Evolutionary conservation across 768 basidiomycete genomes (phyloP).

Genomic region (Leucosporidium creatinivorum): DNA sequence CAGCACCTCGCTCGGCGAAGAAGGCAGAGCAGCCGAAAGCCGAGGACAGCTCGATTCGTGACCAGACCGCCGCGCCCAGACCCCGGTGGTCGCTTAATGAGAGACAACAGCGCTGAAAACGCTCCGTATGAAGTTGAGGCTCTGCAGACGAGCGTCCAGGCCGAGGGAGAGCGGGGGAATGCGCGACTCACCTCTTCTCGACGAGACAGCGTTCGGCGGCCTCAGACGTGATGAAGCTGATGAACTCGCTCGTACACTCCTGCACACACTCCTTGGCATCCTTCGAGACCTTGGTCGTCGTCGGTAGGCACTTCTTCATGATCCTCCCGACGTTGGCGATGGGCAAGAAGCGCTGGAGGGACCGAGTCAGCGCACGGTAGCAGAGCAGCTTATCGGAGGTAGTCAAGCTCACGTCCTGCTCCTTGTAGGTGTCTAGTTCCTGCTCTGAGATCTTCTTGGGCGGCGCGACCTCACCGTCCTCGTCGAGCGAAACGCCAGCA

Average conservation of each 20-base stretch:
- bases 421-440: slow-evolving; percentile 31
- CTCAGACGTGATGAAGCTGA: slow-evolving; percentile 93
- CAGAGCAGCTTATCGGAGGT: neutral
- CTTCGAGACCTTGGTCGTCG: slow-evolving; percentile 90
- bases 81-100: too few species aligned
- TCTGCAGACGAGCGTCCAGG: too few species aligned
- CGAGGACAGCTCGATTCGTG: too few species aligned
- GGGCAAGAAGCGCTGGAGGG: slow-evolving; percentile 33
- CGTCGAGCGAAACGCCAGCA: neutral
- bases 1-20: too few species aligned
- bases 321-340: slow-evolving; percentile 97
- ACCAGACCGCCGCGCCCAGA: too few species aligned
- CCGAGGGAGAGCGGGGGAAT: too few species aligned
- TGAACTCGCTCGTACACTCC: slow-evolving; percentile 97
- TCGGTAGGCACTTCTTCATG: slow-evolving; percentile 86
- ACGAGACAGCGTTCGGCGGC: slow-evolving; percentile 88
- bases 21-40: too few species aligned
- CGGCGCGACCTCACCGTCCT: neutral
- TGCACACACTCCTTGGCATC: slow-evolving; percentile 98
- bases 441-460: slow-evolving; percentile 19
- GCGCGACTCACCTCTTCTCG: slow-evolving; percentile 54
- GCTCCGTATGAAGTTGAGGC: too few species aligned
- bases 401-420: slow-evolving; percentile 27
- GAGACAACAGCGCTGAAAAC: too few species aligned
- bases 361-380: neutral